Evolutionary conservation across 345 rosid genomes (phyloP), one percentile per base, ranked within the genome.

Genomic region (Microcos paniculata): DNA sequence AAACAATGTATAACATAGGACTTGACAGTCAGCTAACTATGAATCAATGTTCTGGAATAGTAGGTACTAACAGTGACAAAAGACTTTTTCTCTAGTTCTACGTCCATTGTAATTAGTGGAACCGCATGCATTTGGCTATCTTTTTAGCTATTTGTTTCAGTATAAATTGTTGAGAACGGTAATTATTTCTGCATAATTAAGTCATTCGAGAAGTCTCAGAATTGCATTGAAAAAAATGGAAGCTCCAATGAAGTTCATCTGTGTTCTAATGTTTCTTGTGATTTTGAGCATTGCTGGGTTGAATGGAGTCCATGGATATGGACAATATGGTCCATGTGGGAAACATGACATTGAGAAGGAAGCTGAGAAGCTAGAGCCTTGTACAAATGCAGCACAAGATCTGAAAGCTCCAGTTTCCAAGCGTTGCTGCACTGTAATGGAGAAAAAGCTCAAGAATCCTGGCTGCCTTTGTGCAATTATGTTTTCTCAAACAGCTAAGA

Each of bases 311-410:
- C 30, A 87, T 65, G 96, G 94, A 63, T 89, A 87, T 6, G 94
- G 90, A 65, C 90, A 89, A 71, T 93, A 97, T 24, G 91, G 70
- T 42, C 71, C 55, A 14, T 66, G 55, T 15, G 96, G 68, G 84
- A 84, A 70, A 80, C 87, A 26, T 86, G 88, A 23, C 96, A 26
- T 95, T 0, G 98, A 93, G 70, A 87, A 64, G 57, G 97, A 91
- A 80, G 97, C 98, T 38, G 80, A 85, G 66, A 93, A 90, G 89
- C 88, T 95, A 56, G 90, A 89, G 59, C 90, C 98, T 26, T 95
- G 98, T 78, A 86, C 90, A 70, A 75, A 83, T 58, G 97, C 97
- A 19, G 88, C 92, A 52, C 86, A 88, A 73, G 80, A 83, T 75
- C 38, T 14, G 62, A 75, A 80, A 8, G 89, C 87, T 31, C 75